Evolutionary conservation across 371 early-diverging fungal species (phyloP).

Genomic region (Mortierella sp.): DNA sequence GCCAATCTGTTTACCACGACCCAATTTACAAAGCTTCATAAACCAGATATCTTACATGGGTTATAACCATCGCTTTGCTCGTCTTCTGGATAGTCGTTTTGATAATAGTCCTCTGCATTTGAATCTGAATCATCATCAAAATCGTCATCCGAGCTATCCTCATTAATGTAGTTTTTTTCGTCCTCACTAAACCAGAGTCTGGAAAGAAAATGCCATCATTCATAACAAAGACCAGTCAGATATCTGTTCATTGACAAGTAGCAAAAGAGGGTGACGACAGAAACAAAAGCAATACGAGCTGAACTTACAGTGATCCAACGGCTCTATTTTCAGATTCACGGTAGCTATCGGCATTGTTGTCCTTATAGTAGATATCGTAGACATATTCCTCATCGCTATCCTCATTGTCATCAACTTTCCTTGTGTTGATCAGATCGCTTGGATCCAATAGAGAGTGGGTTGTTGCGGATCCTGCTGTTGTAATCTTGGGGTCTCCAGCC

Average conservation of each 20-base stretch:
- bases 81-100: conserved; percentile 72
- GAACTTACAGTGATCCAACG: conserved; percentile 62
- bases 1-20: not conserved
- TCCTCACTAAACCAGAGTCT: conserved; percentile 62
- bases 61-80: conserved; percentile 58
- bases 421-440: not conserved
- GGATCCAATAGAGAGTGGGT: not conserved
- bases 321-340: conserved; percentile 27
- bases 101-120: conserved; percentile 74
- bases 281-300: too few relatives aligned
- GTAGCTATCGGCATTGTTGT: conserved; percentile 50
- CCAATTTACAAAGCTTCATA: not conserved
- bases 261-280: too few relatives aligned
- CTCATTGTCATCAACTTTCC: conserved; percentile 29
- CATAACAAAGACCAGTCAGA: not conserved
- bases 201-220: too few relatives aligned
- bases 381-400: conserved; percentile 64
- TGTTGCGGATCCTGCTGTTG: not conserved
- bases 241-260: not conserved
- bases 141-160: conserved; percentile 62
- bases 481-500: conserved; percentile 18
- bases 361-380: conserved; percentile 70
- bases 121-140: conserved; percentile 71
- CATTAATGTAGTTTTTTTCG: conserved; percentile 63
- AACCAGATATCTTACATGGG: conserved; percentile 23